Evolutionary conservation across 2,329 filamentous ascomycete genomes (phyloP).

Genomic region (Fusarium dimerum): DNA sequence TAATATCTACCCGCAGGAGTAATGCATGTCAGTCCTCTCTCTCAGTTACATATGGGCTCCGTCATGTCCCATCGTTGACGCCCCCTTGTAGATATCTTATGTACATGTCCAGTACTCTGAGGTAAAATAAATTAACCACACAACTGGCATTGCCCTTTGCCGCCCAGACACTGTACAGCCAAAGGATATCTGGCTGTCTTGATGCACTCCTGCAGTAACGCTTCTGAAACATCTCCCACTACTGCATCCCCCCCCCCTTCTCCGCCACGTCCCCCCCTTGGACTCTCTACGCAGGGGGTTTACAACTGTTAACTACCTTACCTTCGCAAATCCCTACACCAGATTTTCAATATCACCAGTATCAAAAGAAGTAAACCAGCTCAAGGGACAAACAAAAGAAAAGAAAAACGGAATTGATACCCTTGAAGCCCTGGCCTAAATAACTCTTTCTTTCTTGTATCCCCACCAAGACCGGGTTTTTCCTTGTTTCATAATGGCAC

Average conservation of each 20-base stretch:
- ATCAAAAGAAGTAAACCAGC: too few species aligned
- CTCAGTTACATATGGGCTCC: neutral
- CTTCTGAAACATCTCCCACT: neutral
- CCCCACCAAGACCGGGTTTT: neutral
- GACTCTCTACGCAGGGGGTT: neutral
- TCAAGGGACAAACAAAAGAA: too few species aligned
- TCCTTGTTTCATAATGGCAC: slow-evolving; percentile 27
- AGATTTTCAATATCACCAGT: too few species aligned
- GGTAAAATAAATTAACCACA: too few species aligned
- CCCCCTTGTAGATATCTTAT: neutral
- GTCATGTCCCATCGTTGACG: neutral
- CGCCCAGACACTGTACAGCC: neutral
- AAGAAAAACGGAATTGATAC: too few species aligned
- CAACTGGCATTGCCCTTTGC: neutral
- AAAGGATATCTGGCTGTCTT: neutral
- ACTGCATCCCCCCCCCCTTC: neutral
- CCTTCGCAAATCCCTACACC: too few species aligned
- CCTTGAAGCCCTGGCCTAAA: too few species aligned
- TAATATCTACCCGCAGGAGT: neutral
- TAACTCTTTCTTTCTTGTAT: too few species aligned
- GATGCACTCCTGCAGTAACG: neutral
- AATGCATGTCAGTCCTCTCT: neutral
- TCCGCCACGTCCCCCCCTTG: neutral
- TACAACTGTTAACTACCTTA: too few species aligned
- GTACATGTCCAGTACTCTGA: too few species aligned